Evolutionary conservation across 768 basidiomycete species (phyloP).

Genomic region (Trametes cinnabarina): DNA sequence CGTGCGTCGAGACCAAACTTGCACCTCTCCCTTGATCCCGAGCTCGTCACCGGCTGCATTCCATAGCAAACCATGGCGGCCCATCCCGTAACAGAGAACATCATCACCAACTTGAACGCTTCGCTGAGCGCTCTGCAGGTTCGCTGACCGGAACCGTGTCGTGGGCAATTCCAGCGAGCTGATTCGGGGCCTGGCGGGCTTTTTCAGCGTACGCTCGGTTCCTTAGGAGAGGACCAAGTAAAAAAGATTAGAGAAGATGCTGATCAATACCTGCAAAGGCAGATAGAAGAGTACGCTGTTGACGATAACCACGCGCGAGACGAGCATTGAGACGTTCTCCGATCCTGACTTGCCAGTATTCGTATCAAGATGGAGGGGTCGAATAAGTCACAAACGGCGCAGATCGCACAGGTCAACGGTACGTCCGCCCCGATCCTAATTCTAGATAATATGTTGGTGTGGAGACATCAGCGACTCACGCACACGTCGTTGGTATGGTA

Average conservation of each 20-base stretch:
- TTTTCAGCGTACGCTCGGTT: conserved; percentile 42
- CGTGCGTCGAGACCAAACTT: too few species aligned
- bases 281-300: conserved; percentile 39
- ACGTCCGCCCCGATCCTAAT: conserved; percentile 15
- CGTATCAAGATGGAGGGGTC: neutral
- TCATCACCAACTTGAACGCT: neutral
- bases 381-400: neutral
- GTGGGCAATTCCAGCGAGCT: too few species aligned
- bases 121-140: neutral
- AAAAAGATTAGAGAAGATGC: conserved; percentile 42
- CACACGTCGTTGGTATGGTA: conserved; percentile 18
- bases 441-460: too few species aligned
- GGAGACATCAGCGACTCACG: neutral
- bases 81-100: neutral
- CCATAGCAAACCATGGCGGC: neutral
- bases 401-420: conserved; percentile 38
- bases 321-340: too few species aligned
- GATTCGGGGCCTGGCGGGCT: neutral
- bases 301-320: too few species aligned
- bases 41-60: too few species aligned
- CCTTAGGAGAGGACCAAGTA: conserved; percentile 43
- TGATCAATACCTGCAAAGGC: conserved; percentile 37
- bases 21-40: too few species aligned
- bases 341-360: too few species aligned
- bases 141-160: too few species aligned